Evolutionary conservation across 306 rosid genomes (phyloP).

Genomic region (Trichosanthes cucumerina): DNA sequence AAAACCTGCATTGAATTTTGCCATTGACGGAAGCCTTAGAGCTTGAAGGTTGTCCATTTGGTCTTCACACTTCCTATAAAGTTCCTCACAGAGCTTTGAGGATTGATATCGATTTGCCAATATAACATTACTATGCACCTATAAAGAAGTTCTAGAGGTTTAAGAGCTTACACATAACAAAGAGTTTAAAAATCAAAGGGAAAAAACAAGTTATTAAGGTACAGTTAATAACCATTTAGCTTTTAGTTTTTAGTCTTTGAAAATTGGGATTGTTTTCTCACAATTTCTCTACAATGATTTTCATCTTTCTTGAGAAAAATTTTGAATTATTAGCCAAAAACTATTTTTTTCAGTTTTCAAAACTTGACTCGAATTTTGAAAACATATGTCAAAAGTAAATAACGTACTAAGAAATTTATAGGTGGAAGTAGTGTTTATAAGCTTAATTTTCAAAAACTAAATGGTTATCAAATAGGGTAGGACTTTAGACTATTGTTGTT

Average conservation of each 20-base stretch:
- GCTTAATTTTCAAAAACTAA: too few relatives aligned
- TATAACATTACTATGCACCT: conserved; percentile 51
- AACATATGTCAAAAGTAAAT: neutral
- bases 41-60: conserved; percentile 88
- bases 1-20: conserved; percentile 90
- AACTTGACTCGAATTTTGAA: neutral
- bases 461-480: too few relatives aligned
- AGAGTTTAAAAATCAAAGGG: neutral
- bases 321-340: too few relatives aligned
- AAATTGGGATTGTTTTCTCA: neutral
- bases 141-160: conserved; percentile 12
- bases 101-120: conserved; percentile 66
- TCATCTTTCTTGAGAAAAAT: neutral
- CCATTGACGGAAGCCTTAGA: conserved; percentile 91
- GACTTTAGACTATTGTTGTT: neutral
- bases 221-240: neutral
- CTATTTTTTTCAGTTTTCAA: too few relatives aligned
- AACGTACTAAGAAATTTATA: neutral
- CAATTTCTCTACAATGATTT: too few relatives aligned
- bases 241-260: neutral
- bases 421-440: too few relatives aligned
- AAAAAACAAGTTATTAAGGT: neutral
- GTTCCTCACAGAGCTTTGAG: conserved; percentile 77
- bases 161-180: conserved; percentile 9
- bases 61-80: conserved; percentile 81